Evolutionary conservation across 2,329 filamentous ascomycete genomes (phyloP).

Genomic region (Paraconiothyrium sp.): DNA sequence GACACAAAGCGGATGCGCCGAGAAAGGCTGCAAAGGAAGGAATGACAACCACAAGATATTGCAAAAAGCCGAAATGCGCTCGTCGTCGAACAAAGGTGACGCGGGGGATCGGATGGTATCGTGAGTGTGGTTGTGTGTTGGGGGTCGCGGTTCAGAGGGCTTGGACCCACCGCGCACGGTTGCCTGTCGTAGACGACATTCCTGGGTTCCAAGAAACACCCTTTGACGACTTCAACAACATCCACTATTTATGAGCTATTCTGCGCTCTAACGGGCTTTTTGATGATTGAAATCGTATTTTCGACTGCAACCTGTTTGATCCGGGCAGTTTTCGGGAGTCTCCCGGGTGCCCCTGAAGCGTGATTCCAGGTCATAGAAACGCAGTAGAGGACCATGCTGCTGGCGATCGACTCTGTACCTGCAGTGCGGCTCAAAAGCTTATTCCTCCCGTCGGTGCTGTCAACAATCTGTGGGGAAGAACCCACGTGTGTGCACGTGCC

Average conservation of each 20-base stretch:
- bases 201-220: conserved; percentile 11
- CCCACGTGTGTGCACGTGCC: conserved; percentile 24
- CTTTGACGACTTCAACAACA: conserved; percentile 19
- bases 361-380: conserved; percentile 25
- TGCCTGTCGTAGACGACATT: conserved; percentile 12
- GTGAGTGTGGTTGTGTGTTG: conserved; percentile 12
- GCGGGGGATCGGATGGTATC: conserved; percentile 15
- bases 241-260: conserved; percentile 15
- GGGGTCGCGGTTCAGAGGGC: conserved; percentile 5
- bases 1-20: conserved; percentile 23
- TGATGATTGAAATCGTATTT: conserved; percentile 12
- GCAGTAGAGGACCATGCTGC: conserved; percentile 29
- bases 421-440: conserved; percentile 51
- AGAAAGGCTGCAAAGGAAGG: conserved; percentile 15
- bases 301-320: conserved; percentile 12
- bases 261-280: conserved; percentile 6
- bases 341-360: conserved; percentile 21
- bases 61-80: conserved; percentile 9
- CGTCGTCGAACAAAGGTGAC: conserved; percentile 2
- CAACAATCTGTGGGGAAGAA: conserved; percentile 39
- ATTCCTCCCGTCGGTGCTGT: conserved; percentile 31
- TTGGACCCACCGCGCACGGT: conserved; percentile 15
- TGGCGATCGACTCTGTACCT: conserved; percentile 38
- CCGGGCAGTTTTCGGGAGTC: conserved; percentile 42
- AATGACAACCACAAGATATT: neutral